These are phyloP conservation scores for Scheffersomyces quercinus DNA, from an alignment of 1,139 yeast genomes.

Conservation along the genomic window DNA sequence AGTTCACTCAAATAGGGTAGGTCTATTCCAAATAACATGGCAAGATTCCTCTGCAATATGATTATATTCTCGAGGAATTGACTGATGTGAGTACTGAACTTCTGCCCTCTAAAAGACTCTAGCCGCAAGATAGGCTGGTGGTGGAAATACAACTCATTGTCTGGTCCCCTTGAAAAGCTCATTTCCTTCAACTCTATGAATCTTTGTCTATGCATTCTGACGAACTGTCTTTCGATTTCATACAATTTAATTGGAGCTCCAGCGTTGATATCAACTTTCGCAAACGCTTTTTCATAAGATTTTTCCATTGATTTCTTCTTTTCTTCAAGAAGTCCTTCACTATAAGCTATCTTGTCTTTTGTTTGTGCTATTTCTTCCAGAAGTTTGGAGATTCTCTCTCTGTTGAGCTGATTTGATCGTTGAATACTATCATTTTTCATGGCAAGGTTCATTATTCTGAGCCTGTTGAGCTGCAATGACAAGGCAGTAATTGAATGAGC, in stretches of 20 bases:
- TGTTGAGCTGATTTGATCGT: slow-evolving; percentile 15
- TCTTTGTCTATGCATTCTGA: slow-evolving; percentile 24
- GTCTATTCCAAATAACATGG: slow-evolving; percentile 24
- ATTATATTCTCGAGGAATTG: slow-evolving; percentile 44
- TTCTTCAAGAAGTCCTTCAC: slow-evolving; percentile 2
- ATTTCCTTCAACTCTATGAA: slow-evolving; percentile 30
- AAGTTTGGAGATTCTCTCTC: slow-evolving; percentile 16
- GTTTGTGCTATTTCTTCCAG: slow-evolving; percentile 12
- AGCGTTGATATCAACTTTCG: slow-evolving; percentile 12
- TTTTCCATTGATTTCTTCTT: slow-evolving; percentile 5
- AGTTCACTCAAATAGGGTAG: slow-evolving; percentile 40
- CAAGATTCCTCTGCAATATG: slow-evolving; percentile 30
- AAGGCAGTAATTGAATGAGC: slow-evolving; percentile 34
- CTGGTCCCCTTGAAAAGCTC: slow-evolving; percentile 15
- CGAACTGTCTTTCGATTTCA: slow-evolving; percentile 31
- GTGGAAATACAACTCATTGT: slow-evolving; percentile 18
- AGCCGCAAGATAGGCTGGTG: slow-evolving; percentile 32
- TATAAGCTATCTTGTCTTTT: slow-evolving; percentile 9
- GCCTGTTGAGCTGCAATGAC: slow-evolving; percentile 44
- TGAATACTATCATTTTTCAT: slow-evolving; percentile 25
- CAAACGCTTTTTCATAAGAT: slow-evolving; percentile 8
- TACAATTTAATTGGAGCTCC: slow-evolving; percentile 23
- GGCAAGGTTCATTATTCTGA: slow-evolving; percentile 30
- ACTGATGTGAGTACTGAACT: slow-evolving; percentile 30
- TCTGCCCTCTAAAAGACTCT: slow-evolving; percentile 29